These are phyloP conservation scores for Prunus padus DNA, from an alignment of 306 rosid genomes.

Conservation along the genomic window DNA sequence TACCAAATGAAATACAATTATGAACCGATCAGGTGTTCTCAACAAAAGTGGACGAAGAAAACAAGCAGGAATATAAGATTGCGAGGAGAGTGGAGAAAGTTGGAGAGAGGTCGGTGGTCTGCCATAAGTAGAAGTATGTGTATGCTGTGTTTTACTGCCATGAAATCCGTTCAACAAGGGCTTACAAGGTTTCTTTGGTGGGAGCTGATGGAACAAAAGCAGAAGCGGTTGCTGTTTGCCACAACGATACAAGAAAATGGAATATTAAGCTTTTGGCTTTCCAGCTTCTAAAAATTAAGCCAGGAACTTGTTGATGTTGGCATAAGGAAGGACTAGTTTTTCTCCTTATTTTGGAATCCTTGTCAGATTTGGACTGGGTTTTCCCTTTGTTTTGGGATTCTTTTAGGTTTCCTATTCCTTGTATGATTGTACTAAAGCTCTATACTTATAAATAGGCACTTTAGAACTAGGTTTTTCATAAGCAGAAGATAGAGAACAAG, in stretches of 20 bases:
- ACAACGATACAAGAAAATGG: slow-evolving; percentile 25
- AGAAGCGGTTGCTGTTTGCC: slow-evolving; percentile 41
- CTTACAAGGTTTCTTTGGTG: slow-evolving; percentile 34
- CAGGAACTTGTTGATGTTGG: no score
- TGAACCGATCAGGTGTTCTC: slow-evolving; percentile 14
- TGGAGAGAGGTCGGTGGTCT: slow-evolving; percentile 31
- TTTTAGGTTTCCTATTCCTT: no score
- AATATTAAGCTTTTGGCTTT: slow-evolving; percentile 17
- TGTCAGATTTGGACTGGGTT: no score
- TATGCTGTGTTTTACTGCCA: slow-evolving; percentile 47
- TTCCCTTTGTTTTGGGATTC: no score
- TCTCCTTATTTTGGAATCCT: no score
- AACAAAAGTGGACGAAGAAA: slow-evolving; percentile 16
- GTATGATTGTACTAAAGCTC: no score
- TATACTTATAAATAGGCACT: no score
- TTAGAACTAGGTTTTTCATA: no score
- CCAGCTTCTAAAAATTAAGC: slow-evolving; percentile 29
- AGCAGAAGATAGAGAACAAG: no score
- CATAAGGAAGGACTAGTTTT: no score
- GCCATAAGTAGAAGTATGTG: slow-evolving; percentile 35
- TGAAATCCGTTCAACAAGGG: slow-evolving; percentile 11
- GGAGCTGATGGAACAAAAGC: slow-evolving; percentile 25
- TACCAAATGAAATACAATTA: no score
- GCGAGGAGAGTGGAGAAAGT: slow-evolving; percentile 13
- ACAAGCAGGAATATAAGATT: slow-evolving; percentile 1